Evolutionary conservation across 176 grass and related monocot species (phyloP).

Genomic region (Elaeis guineensis): DNA sequence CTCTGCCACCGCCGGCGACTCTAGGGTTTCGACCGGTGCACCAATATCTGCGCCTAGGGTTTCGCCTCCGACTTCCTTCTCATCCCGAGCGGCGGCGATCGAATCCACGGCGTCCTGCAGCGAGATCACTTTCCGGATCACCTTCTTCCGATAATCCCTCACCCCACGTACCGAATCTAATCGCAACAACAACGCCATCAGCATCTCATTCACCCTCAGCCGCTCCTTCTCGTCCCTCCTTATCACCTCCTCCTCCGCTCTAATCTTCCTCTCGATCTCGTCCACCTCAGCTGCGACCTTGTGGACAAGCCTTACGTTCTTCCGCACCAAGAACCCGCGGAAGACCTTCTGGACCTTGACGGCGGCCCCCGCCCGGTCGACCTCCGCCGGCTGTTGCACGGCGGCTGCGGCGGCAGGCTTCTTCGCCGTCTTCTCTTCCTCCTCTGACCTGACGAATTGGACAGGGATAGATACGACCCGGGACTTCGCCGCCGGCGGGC

Average conservation of each 20-base stretch:
- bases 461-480: neutral
- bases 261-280: slow-evolving; percentile 3
- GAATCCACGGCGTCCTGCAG: slow-evolving; percentile 67
- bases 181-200: slow-evolving; percentile 46
- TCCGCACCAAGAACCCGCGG: slow-evolving; percentile 44
- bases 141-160: slow-evolving; percentile 49
- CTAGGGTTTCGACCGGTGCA: too few species aligned
- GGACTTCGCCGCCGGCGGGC: too few species aligned
- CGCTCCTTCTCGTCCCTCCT: slow-evolving; percentile 22
- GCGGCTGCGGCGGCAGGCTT: neutral
- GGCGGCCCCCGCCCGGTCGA: slow-evolving; percentile 15
- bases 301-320: slow-evolving; percentile 22
- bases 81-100: slow-evolving; percentile 2
- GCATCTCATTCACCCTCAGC: slow-evolving; percentile 28
- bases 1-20: too few species aligned
- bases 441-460: neutral
- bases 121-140: slow-evolving; percentile 42
- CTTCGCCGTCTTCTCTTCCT: neutral
- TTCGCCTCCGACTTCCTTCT: too few species aligned
- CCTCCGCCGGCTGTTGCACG: neutral
- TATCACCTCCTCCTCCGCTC: neutral
- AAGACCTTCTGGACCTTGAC: slow-evolving; percentile 41
- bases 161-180: slow-evolving; percentile 56
- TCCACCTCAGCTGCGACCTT: slow-evolving; percentile 33
- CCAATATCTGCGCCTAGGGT: too few species aligned